These are phyloP conservation scores for Microthyrium microscopicum DNA, from an alignment of 2,329 filamentous ascomycete genomes.

Conservation along the genomic window DNA sequence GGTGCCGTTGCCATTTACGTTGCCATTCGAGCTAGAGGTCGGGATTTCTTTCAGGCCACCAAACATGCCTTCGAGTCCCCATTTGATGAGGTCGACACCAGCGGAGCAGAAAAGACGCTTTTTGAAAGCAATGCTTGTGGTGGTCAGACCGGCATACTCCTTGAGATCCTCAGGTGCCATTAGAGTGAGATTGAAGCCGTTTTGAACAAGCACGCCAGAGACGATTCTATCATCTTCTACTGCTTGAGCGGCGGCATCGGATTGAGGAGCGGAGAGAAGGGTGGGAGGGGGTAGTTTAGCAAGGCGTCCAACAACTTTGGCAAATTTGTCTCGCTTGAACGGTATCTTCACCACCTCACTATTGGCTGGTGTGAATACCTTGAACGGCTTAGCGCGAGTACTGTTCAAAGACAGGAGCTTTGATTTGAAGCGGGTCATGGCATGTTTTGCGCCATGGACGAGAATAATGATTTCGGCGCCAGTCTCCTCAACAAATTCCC, in stretches of 20 bases:
- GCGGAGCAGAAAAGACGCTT: conserved; percentile 81
- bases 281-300: conserved; percentile 60
- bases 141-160: conserved; percentile 93
- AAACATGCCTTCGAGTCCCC: conserved; percentile 89
- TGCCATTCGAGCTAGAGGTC: conserved; percentile 10
- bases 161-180: conserved; percentile 94
- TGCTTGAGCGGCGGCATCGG: conserved; percentile 27
- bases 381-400: conserved; percentile 62
- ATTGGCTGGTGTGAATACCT: conserved; percentile 86
- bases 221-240: conserved; percentile 33
- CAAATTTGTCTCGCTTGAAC: conserved; percentile 87
- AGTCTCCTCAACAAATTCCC: conserved; percentile 92
- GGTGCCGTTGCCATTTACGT: conserved; percentile 21
- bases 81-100: conserved; percentile 77
- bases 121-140: conserved; percentile 83
- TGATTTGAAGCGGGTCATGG: conserved; percentile 94
- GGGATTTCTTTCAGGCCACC: conserved; percentile 46
- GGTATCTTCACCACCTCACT: conserved; percentile 90
- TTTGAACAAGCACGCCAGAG: conserved; percentile 85
- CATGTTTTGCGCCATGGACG: conserved; percentile 91
- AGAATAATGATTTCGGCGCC: conserved; percentile 86
- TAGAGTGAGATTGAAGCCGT: conserved; percentile 90
- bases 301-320: conserved; percentile 88
- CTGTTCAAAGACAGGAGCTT: conserved; percentile 86
- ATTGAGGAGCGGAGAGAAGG: conserved; percentile 11